Evolutionary conservation across 140 eudicot genomes (phyloP), one percentile per base, ranked within the genome.

Genomic region (Ambrosia hybrid): DNA sequence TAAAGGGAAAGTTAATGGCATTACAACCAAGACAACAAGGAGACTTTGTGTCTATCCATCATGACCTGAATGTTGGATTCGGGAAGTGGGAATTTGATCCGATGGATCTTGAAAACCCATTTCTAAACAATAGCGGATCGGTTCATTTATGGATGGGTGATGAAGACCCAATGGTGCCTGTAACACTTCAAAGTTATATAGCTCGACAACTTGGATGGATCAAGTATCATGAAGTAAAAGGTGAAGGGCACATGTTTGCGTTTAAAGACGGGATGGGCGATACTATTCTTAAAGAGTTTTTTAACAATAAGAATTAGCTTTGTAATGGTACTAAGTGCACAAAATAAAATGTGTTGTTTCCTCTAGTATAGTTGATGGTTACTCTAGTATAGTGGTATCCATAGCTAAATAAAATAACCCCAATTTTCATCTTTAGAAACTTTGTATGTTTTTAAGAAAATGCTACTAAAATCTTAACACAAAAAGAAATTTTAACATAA

Each of bases 61-160:
- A 82, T 21, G 93, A 87, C 67, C 3, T 87, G 30, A 84, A 76
- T 59, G 61, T 82, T 6, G 84, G 78, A 38, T 76, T 30, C 8
- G 90, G 87, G 21, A 74, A 43, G 55, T 84, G 93, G 87, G 89
- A 82, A 26, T 87, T 84, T 62, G 92, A 79, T 51, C 92, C 89
- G 7, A 33, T 74, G 43, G 83, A 84, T 51, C 46, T 87, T 1
- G 51, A 46, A 16, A 74, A 82, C 38, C 84, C 87, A 12, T 84
- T 79, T 59, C 76, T 79, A 12, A 52, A 71, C 55, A 71, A 63
- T 3, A 56, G 76, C 3, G 85, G 78, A 49, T 65, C 66, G 0
- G 89, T 86, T 67, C 89, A 86, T 66, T 2, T 86, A 51, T 86
- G 91, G 89, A 75, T 63, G 73, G 89, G 88, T 39, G 79, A 68